Evolutionary conservation across 495 filamentous ascomycete genomes (phyloP), one percentile per base, ranked within the genome.

Genomic region (Talaromyces stipitatus): DNA sequence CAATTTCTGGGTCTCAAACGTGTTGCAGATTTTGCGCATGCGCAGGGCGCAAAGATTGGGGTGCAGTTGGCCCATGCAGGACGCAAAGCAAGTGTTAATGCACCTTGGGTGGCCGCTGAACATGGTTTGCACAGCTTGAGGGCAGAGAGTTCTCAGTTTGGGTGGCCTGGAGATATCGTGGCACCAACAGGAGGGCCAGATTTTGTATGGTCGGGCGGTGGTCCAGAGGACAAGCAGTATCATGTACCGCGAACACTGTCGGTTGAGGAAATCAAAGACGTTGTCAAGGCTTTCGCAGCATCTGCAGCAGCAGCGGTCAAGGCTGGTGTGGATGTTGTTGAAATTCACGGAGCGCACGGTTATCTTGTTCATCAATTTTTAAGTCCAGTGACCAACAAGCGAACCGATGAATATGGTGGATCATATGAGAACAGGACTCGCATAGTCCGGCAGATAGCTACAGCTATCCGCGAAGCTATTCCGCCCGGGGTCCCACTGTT

Each of bases 1-100:
- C 88, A 92, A 60, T 86, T 89, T 64, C 75, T 79, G 50, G 78
- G 78, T 0, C 72, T 91, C 28, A 76, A 78, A 60, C 78, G 78
- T 46, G 76, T 88, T 36, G 82, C 79, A 41, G 79, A 86, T 58
- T 86, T 83, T 58, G 65, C 66, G 11, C 77, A 79, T 52, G 78
- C 73, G 23, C 88, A 92, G 67, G 77, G 78, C 59, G 81, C 82
- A 59, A 83, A 88, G 64, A 69, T 85, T 32, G 86, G 79, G 12
- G 84, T 92, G 59, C 88, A 92, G 69, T 77, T 92, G 10, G 83
- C 73, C 3, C 88, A 92, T 63, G 86, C 87, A 20, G 88, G 88
- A 12, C 78, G 88, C 43, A 92, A 92, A 68, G 86, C 81, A 2
- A 84, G 81, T 61, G 82, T 77, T 0, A 64, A 83, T 2, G 75